A percentile compares a stretch with the other conserved stretches of the same genome.
These are phyloP conservation scores for Abrus pulchellus DNA, from an alignment of 306 rosid species.

Conservation along the genomic window DNA sequence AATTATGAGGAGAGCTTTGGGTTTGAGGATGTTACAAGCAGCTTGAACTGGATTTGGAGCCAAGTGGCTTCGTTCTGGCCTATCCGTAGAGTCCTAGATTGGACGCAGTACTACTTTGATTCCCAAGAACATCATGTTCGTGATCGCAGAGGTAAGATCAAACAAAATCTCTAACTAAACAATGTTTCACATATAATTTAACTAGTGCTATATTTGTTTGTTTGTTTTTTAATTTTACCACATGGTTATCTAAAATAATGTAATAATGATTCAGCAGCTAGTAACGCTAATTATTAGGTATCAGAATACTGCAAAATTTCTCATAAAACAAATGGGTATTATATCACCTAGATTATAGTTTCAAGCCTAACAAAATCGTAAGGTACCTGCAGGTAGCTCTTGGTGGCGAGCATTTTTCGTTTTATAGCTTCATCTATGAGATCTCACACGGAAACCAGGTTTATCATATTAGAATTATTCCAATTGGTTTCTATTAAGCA, in stretches of 20 bases:
- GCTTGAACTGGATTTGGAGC: conserved; percentile 59
- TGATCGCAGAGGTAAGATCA: conserved; percentile 46
- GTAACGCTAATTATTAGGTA: not conserved
- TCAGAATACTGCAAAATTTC: not conserved
- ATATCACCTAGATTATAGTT: not conserved
- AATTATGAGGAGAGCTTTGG: not conserved
- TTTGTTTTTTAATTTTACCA: not conserved
- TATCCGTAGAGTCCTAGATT: conserved; percentile 52
- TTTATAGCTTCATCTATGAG: conserved; percentile 39
- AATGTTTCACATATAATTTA: not conserved
- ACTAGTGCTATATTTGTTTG: not conserved
- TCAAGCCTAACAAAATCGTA: conserved; percentile 23
- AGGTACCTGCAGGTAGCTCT: conserved; percentile 56
- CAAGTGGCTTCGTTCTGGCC: conserved; percentile 56
- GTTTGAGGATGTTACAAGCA: conserved; percentile 47
- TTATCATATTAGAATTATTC: conserved; percentile 9
- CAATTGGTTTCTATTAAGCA: not conserved
- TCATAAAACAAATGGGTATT: too few species aligned
- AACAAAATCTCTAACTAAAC: not conserved
- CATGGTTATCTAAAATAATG: not conserved
- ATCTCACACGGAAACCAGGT: conserved; percentile 13
- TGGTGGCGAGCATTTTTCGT: conserved; percentile 63
- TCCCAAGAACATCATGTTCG: conserved; percentile 11
- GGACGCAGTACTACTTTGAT: conserved; percentile 52
- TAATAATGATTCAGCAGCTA: not conserved